Conservation (phyloP, 2,329 filamentous ascomycete genomes). For the Ophiostoma novo-ulmi region DNA sequence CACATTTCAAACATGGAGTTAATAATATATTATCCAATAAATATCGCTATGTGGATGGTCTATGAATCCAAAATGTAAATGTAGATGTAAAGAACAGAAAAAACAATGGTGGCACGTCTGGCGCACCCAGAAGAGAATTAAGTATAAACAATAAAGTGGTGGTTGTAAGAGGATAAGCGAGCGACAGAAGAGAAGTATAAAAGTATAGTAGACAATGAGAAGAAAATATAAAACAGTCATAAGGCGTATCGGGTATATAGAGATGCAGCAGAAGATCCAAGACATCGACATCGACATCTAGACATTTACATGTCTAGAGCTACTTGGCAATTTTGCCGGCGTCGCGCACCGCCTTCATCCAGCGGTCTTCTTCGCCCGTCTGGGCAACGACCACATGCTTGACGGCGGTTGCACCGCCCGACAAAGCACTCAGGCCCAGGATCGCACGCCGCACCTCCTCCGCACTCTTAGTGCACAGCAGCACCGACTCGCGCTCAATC, state of each 20-base stretch:
- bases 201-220: neutral
- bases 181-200: conserved; percentile 6
- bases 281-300: neutral
- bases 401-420: neutral
- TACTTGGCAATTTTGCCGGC: conserved; percentile 35
- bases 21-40: neutral
- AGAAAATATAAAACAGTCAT: neutral
- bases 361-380: conserved; percentile 46
- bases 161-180: neutral
- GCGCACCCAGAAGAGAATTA: conserved; percentile 10
- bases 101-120: neutral
- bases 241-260: conserved; percentile 14
- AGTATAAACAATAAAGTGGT: conserved; percentile 5
- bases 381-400: conserved; percentile 38
- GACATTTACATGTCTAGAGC: neutral
- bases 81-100: neutral
- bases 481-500: conserved; percentile 46
- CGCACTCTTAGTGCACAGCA: conserved; percentile 44
- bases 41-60: neutral
- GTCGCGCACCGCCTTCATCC: conserved; percentile 40
- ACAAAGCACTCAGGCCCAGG: conserved; percentile 28
- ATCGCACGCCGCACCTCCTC: conserved; percentile 43
- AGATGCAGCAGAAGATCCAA: neutral
- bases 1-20: neutral
- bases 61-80: neutral